Percentiles rank a stretch among this genome's conserved stretches.
Evolutionary conservation across 768 basidiomycete species (phyloP).

Genomic region (Trametes meyenii): DNA sequence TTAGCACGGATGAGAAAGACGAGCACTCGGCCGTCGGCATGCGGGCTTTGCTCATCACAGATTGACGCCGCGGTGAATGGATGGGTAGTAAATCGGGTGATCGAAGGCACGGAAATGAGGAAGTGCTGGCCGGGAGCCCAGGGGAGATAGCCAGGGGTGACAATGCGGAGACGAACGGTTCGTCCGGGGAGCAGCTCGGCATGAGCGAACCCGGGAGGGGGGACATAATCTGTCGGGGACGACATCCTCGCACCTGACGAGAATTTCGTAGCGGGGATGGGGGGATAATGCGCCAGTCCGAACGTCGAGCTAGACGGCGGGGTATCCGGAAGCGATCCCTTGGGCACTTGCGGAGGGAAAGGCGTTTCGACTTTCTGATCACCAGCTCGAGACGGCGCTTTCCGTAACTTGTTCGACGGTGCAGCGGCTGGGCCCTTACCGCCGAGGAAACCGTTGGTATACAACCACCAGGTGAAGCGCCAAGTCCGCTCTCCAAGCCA

Average conservation of each 20-base stretch:
- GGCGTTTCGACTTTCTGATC: background rate
- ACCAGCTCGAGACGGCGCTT: background rate
- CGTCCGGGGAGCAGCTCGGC: constrained; percentile 71
- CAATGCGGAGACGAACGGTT: constrained; percentile 68
- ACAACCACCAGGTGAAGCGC: constrained; percentile 57
- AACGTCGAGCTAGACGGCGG: constrained; percentile 7
- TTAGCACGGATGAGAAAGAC: constrained; percentile 71
- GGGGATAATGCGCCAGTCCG: constrained; percentile 15
- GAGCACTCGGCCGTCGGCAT: constrained; percentile 56
- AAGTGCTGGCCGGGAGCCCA: constrained; percentile 87
- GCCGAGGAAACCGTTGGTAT: constrained; percentile 58
- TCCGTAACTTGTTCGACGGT: constrained; percentile 6
- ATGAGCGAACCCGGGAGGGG: constrained; percentile 70
- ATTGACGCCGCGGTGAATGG: constrained; percentile 74
- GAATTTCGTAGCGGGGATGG: background rate
- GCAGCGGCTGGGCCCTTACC: constrained; percentile 1
- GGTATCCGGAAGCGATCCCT: background rate
- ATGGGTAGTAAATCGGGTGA: constrained; percentile 64
- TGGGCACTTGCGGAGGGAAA: background rate
- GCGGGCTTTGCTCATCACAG: constrained; percentile 49
- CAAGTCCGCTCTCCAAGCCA: constrained; percentile 67
- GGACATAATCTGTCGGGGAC: constrained; percentile 37
- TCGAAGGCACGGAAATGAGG: constrained; percentile 63
- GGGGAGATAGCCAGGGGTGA: constrained; percentile 53
- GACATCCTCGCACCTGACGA: constrained; percentile 13